Evolutionary conservation across 768 basidiomycete species (phyloP).

Genomic region (Boletus rubropictus): DNA sequence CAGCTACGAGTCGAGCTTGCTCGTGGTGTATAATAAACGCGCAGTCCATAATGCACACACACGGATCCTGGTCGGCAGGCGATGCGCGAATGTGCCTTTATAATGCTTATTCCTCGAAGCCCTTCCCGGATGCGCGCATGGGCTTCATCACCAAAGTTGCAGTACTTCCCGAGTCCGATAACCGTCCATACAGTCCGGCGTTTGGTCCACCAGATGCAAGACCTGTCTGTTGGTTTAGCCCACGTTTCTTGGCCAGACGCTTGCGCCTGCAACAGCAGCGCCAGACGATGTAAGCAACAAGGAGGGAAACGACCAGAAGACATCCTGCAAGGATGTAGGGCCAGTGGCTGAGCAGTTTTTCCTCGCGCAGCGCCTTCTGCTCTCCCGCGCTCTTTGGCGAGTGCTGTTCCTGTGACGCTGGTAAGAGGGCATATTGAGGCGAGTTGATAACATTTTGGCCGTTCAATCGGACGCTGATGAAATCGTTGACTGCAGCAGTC

Average conservation of each 20-base stretch:
- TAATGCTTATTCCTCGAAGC: slow-evolving; percentile 15
- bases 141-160: slow-evolving; percentile 29
- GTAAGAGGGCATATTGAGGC: slow-evolving; percentile 54
- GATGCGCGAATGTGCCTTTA: slow-evolving; percentile 16
- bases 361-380: slow-evolving; percentile 62
- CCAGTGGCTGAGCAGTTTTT: slow-evolving; percentile 64
- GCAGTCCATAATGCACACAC: neutral
- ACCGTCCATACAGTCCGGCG: slow-evolving; percentile 19
- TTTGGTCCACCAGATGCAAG: neutral
- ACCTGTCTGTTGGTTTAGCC: slow-evolving; percentile 16
- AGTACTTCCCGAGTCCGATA: slow-evolving; percentile 26
- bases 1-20: slow-evolving; percentile 27
- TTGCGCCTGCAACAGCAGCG: slow-evolving; percentile 50
- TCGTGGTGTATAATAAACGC: slow-evolving; percentile 9
- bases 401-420: slow-evolving; percentile 49
- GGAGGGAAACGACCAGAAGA: slow-evolving; percentile 42
- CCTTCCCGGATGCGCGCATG: slow-evolving; percentile 16
- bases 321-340: slow-evolving; percentile 64
- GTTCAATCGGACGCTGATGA: slow-evolving; percentile 53
- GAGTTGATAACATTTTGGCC: slow-evolving; percentile 55
- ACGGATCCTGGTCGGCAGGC: neutral
- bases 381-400: slow-evolving; percentile 61
- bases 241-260: slow-evolving; percentile 26
- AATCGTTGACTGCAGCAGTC: slow-evolving; percentile 54
- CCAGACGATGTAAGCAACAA: slow-evolving; percentile 50